These are phyloP conservation scores for Torulaspora indica DNA, from an alignment of 805 yeast species.

Conservation along the genomic window DNA sequence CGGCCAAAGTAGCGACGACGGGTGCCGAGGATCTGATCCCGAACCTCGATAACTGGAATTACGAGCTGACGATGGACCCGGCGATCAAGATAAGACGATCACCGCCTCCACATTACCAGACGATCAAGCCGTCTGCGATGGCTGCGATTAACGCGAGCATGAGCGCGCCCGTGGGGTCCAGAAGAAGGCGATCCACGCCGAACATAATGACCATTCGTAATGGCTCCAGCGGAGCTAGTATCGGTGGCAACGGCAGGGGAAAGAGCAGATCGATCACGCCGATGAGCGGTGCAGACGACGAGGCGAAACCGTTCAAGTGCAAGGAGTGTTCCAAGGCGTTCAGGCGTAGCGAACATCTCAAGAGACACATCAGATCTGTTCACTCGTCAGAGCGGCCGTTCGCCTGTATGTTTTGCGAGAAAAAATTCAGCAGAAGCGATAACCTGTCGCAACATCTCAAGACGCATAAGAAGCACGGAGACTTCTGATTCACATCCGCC, in stretches of 20 bases:
- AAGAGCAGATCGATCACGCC: slow-evolving; percentile 16
- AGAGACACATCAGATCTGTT: slow-evolving; percentile 62
- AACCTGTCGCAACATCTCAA: slow-evolving; percentile 62
- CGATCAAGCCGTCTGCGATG: slow-evolving; percentile 8
- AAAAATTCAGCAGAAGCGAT: slow-evolving; percentile 62
- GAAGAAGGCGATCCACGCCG: slow-evolving; percentile 17
- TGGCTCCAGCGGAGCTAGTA: slow-evolving; percentile 2
- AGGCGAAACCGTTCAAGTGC: slow-evolving; percentile 39
- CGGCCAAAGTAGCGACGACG: slow-evolving; percentile 29
- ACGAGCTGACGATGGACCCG: slow-evolving; percentile 13
- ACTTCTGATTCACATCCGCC: slow-evolving; percentile 13
- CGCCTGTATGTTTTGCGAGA: slow-evolving; percentile 53
- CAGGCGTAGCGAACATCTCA: slow-evolving; percentile 61
- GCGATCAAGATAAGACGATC: slow-evolving; percentile 11
- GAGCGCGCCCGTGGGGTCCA: slow-evolving; percentile 8
- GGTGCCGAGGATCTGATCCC: slow-evolving; percentile 17
- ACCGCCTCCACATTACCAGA: slow-evolving; percentile 12
- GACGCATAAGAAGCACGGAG: slow-evolving; percentile 42
- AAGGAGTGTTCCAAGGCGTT: slow-evolving; percentile 42
- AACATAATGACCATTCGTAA: slow-evolving; percentile 13
- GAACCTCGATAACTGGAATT: slow-evolving; percentile 13
- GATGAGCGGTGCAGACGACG: slow-evolving; percentile 22
- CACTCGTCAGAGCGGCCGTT: slow-evolving; percentile 59
- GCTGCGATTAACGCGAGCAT: slow-evolving; percentile 5
- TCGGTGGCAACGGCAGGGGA: slow-evolving; percentile 4